These are phyloP conservation scores for Thermomucor indicae-seudaticae DNA, from an alignment of 371 early-diverging fungal genomes.

Conservation along the genomic window DNA sequence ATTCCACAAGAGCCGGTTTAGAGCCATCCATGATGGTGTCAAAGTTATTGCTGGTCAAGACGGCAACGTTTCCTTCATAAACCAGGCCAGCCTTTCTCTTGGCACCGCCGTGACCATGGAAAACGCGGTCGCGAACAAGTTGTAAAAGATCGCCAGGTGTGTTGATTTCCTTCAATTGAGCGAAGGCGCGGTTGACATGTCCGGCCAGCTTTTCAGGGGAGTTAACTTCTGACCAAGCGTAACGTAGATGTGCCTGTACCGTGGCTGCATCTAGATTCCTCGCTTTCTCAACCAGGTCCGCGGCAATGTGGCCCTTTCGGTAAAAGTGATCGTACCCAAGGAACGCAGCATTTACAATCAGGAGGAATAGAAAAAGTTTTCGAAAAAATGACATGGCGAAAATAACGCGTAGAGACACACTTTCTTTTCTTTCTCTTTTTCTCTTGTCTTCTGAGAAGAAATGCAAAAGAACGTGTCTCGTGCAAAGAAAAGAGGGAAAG, in stretches of 20 bases:
- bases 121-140: conserved; percentile 33
- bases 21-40: conserved; percentile 72
- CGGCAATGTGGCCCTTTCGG: conserved; percentile 52
- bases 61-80: conserved; percentile 40
- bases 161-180: conserved; percentile 50
- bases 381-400: conserved; percentile 27
- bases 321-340: conserved; percentile 41
- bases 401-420: too few species aligned
- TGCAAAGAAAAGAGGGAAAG: neutral
- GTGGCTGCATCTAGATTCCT: conserved; percentile 40
- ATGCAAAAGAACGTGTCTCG: too few species aligned
- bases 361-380: conserved; percentile 33
- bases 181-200: conserved; percentile 50
- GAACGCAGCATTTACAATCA: conserved; percentile 30
- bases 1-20: conserved; percentile 91
- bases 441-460: too few species aligned
- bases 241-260: conserved; percentile 37
- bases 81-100: too few species aligned
- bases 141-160: conserved; percentile 42
- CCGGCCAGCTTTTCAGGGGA: conserved; percentile 45
- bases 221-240: conserved; percentile 26
- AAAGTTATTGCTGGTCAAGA: conserved; percentile 81
- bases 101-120: conserved; percentile 4
- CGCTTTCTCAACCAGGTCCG: conserved; percentile 50
- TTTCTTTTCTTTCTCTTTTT: too few species aligned